Conservation (phyloP, 345 rosid species). For the Hibiscus tridactylites region DNA sequence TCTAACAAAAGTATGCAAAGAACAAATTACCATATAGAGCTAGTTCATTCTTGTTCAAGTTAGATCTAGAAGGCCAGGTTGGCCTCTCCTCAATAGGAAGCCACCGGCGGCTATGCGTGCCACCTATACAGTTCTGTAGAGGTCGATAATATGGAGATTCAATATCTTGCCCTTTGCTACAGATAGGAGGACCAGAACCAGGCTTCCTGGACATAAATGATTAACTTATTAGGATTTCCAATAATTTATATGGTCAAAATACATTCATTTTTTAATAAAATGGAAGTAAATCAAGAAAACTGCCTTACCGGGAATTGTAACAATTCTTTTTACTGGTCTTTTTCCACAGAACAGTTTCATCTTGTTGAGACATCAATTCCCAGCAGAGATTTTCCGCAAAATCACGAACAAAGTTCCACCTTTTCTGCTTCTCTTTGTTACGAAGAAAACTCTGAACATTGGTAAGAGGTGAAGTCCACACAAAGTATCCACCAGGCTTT, state of each 20-base stretch:
- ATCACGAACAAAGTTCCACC: conserved; percentile 67
- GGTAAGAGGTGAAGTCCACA: conserved; percentile 94
- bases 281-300: background rate
- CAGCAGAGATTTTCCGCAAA: conserved; percentile 80
- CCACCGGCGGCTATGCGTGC: conserved; percentile 81
- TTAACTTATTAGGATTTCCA: background rate
- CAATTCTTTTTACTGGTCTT: conserved; percentile 74
- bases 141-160: conserved; percentile 90
- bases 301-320: conserved; percentile 62
- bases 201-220: conserved; percentile 48
- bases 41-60: conserved; percentile 64
- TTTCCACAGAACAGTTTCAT: conserved; percentile 93
- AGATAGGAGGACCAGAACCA: conserved; percentile 69
- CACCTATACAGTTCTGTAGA: conserved; percentile 78
- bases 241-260: background rate
- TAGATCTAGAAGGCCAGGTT: conserved; percentile 83
- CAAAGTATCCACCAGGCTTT: conserved; percentile 97
- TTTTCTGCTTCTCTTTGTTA: conserved; percentile 54
- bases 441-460: conserved; percentile 48
- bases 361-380: conserved; percentile 85
- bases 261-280: background rate
- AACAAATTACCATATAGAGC: conserved; percentile 58
- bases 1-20: background rate
- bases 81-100: conserved; percentile 67
- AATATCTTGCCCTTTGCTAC: conserved; percentile 69